Evolutionary conservation across 2,329 filamentous ascomycete species (phyloP).

Genomic region (Thermothelomyces thermophilus): DNA sequence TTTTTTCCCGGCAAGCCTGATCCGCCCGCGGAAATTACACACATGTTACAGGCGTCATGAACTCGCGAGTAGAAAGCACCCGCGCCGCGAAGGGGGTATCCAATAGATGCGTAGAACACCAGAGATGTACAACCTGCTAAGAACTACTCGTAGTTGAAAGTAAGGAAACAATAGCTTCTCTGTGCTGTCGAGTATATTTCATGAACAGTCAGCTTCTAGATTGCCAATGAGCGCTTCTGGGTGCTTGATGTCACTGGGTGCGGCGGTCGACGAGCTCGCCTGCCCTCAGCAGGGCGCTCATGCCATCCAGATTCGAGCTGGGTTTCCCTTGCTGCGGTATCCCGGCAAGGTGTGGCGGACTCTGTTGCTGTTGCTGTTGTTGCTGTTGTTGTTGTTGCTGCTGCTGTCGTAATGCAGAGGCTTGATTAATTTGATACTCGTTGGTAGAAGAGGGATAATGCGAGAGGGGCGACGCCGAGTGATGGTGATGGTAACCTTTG

Average conservation of each 20-base stretch:
- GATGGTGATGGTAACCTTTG: constrained; percentile 26
- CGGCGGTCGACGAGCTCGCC: constrained; percentile 52
- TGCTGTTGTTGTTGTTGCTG: not conserved
- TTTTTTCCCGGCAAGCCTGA: not conserved
- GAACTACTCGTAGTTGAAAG: not conserved
- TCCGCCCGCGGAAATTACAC: not conserved
- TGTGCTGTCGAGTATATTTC: not conserved
- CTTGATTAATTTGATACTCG: not conserved
- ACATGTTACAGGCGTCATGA: not conserved
- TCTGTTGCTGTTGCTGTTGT: not conserved
- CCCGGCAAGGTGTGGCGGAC: not conserved
- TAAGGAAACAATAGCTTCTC: not conserved
- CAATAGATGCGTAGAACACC: not conserved
- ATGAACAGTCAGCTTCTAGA: not conserved
- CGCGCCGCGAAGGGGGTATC: not conserved
- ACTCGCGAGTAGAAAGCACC: not conserved
- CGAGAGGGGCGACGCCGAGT: constrained; percentile 15
- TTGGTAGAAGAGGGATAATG: constrained; percentile 6
- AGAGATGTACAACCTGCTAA: not conserved
- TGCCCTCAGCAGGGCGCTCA: constrained; percentile 52
- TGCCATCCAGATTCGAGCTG: constrained; percentile 44
- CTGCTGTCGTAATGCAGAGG: constrained; percentile 6
- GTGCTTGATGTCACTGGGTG: constrained; percentile 14
- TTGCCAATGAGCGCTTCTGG: not conserved
- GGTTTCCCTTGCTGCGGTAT: constrained; percentile 23